Evolutionary conservation across 768 basidiomycete genomes (phyloP), one percentile per base, ranked within the genome.

Genomic region (Scleroderma bovista): DNA sequence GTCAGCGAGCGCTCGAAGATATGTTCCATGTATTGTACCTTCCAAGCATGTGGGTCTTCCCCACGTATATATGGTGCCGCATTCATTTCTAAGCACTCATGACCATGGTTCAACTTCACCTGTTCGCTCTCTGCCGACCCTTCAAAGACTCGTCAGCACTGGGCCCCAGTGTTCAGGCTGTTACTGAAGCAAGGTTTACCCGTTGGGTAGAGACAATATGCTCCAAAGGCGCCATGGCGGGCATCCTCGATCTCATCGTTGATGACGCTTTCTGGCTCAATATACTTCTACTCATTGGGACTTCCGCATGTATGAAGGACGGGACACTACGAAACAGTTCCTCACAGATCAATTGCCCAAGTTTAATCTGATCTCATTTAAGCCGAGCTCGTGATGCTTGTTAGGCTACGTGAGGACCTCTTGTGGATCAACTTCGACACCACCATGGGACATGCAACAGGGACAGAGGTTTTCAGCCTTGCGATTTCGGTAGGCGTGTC

Each of bases 371-470:
- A 48, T 60, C 10, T 42, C 46, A 23, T 40, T 72, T 47, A 54
- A 52, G 34, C 51, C 69, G 58, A 57, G 17, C 16, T 41, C 16
- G 23, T 61, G 7, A 15, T 11, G 40, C 42, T 79, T 8, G 64
- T 68, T 29, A 62, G 59, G 15, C 73, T 71, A 9, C 76, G 69
- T 54, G 69, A 73, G 0, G 84, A 82, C 56, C 47, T 84, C n/a
- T 72, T 68, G 1, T 84, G 79, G 79, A 67, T 84, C 60, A 71
- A 63, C 6, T 84, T 82, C 54, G 74, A 76, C 44, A 68, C 60
- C 24, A 56, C 63, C 2, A 58, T 72, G 1, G 81, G 79, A 0
- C 53, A 70, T 8, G 75, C 72, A 4, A 73, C 73, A 1, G 80
- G 76, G 7, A 67, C n/a, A n/a, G n/a, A n/a, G n/a, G n/a, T 81